Conservation (phyloP, 805 yeast genomes). For the Millerozyma miso region DNA sequence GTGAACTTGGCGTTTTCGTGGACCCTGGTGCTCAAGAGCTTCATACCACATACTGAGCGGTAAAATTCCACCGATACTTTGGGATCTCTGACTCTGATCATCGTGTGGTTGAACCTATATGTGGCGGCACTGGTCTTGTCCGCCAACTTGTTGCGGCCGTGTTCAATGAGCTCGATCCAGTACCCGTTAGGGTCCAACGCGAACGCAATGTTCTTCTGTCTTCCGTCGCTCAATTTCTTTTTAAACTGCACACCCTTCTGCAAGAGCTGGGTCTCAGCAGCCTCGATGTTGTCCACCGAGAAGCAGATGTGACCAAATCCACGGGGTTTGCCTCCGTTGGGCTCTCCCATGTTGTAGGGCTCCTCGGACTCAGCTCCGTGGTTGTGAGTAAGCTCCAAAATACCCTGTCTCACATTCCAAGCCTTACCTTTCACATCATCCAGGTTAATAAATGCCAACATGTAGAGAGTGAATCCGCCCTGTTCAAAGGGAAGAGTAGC, state of each 20-base stretch:
- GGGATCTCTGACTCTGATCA: constrained; percentile 91
- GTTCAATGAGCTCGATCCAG: constrained; percentile 88
- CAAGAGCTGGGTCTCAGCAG: constrained; percentile 55
- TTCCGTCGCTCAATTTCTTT: constrained; percentile 83
- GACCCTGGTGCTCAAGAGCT: constrained; percentile 52
- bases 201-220: constrained; percentile 91
- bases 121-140: constrained; percentile 34
- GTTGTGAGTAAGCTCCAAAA: constrained; percentile 79
- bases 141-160: constrained; percentile 39
- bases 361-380: constrained; percentile 65
- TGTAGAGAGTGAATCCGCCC: constrained; percentile 60
- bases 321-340: constrained; percentile 77
- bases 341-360: constrained; percentile 61
- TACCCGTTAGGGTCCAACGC: constrained; percentile 94
- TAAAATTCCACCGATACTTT: constrained; percentile 72
- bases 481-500: constrained; percentile 49
- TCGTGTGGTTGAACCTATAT: constrained; percentile 75
- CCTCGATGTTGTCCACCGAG: constrained; percentile 74
- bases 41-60: constrained; percentile 75
- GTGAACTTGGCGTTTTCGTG: constrained; percentile 74
- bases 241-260: constrained; percentile 66
- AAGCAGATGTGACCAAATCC: constrained; percentile 95
- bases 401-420: constrained; percentile 55
- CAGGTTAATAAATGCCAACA: constrained; percentile 55
- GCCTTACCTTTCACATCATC: constrained; percentile 28